Percentiles rank a stretch among this genome's conserved stretches.
These are phyloP conservation scores for Penicillium frequentans DNA, from an alignment of 2,329 filamentous ascomycete species.

Conservation along the genomic window DNA sequence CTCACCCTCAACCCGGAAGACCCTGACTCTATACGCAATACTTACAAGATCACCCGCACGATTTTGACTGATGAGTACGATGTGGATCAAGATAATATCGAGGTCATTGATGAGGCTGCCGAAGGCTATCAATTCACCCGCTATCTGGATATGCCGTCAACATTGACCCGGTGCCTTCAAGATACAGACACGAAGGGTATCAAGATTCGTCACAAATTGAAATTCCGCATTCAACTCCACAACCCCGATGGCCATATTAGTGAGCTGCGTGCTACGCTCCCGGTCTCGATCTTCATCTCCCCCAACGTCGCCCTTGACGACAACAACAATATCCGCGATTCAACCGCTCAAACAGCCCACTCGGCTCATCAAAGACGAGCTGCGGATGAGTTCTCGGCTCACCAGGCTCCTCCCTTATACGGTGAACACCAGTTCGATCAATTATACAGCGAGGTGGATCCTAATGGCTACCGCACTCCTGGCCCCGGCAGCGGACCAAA, in stretches of 20 bases:
- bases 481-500: slow-evolving; percentile 66
- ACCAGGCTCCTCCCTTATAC: slow-evolving; percentile 86
- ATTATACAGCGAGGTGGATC: slow-evolving; percentile 84
- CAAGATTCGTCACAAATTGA: slow-evolving; percentile 89
- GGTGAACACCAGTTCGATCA: slow-evolving; percentile 87
- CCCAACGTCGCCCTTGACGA: slow-evolving; percentile 88
- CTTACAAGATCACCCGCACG: slow-evolving; percentile 64
- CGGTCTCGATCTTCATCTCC: slow-evolving; percentile 92
- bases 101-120: slow-evolving; percentile 58
- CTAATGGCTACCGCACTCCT: slow-evolving; percentile 77
- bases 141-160: slow-evolving; percentile 71
- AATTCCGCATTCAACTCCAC: slow-evolving; percentile 84
- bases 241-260: slow-evolving; percentile 95
- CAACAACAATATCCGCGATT: slow-evolving; percentile 72
- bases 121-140: slow-evolving; percentile 62
- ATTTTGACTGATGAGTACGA: slow-evolving; percentile 69
- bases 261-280: slow-evolving; percentile 87
- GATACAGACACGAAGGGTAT: slow-evolving; percentile 87
- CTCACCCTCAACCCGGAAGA: slow-evolving; percentile 56
- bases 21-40: slow-evolving; percentile 36
- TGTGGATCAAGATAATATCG: slow-evolving; percentile 64
- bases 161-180: slow-evolving; percentile 79
- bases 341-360: slow-evolving; percentile 58
- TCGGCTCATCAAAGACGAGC: slow-evolving; percentile 43
- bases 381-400: slow-evolving; percentile 57